Evolutionary conservation across 495 filamentous ascomycete species (phyloP).

Genomic region (Penicillium herquei): DNA sequence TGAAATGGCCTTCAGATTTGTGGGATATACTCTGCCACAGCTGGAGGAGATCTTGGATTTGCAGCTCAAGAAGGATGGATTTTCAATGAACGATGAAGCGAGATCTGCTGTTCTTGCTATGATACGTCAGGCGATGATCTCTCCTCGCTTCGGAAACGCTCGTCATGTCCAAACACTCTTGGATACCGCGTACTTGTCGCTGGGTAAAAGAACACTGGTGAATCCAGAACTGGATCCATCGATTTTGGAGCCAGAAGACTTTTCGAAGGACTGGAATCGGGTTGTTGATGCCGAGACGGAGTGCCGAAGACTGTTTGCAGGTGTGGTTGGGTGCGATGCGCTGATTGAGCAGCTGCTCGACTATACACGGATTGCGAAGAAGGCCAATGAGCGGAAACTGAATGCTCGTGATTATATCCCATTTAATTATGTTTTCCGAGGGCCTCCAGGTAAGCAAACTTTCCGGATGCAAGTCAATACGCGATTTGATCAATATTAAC

Average conservation of each 20-base stretch:
- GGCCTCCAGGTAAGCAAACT: background rate
- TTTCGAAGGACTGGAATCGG: background rate
- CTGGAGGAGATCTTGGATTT: background rate
- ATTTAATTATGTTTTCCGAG: slow-evolving; percentile 3
- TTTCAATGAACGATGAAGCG: background rate
- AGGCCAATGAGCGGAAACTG: background rate
- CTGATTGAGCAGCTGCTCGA: background rate
- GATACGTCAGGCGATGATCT: background rate
- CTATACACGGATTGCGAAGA: background rate
- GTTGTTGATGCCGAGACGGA: background rate
- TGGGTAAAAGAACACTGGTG: background rate
- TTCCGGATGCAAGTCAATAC: background rate
- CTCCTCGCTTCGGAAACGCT: background rate
- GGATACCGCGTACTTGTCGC: background rate
- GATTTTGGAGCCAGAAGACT: background rate
- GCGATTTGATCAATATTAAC: background rate
- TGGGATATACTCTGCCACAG: background rate
- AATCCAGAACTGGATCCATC: background rate
- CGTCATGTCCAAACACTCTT: background rate
- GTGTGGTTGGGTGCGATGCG: background rate
- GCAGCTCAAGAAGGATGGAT: background rate
- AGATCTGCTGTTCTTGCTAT: background rate
- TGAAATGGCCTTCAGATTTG: background rate
- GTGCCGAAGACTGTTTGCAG: background rate
- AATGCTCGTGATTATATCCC: background rate